Conservation (phyloP, 2,329 filamentous ascomycete species). For the Sclerotinia nivalis region DNA sequence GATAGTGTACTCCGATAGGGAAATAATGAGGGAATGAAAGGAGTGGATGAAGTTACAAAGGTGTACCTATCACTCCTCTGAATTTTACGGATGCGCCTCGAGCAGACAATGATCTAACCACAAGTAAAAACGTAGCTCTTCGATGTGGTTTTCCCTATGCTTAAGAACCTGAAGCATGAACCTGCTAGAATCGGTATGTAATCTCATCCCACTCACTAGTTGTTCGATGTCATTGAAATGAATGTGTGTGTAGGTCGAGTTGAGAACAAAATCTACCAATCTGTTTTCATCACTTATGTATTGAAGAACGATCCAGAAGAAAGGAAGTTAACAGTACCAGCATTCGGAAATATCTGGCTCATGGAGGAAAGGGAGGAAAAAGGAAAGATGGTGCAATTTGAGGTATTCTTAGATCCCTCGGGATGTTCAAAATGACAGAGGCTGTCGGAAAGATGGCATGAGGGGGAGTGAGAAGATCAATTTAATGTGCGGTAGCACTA, state of each 20-base stretch:
- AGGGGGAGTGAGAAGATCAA: neutral
- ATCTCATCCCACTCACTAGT: neutral
- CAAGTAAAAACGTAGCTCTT: neutral
- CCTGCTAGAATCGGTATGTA: neutral
- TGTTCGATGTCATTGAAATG: neutral
- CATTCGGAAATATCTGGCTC: constrained; percentile 23
- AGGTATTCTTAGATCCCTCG: constrained; percentile 1
- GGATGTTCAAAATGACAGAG: neutral
- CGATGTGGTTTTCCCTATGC: neutral
- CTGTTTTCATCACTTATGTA: constrained; percentile 27
- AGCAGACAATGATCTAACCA: neutral
- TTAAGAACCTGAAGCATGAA: neutral
- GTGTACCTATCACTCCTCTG: neutral
- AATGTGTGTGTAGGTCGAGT: constrained; percentile 12
- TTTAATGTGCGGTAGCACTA: neutral
- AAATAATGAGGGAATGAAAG: neutral
- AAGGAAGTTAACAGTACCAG: constrained; percentile 26
- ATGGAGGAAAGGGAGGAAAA: constrained; percentile 19
- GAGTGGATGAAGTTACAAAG: neutral
- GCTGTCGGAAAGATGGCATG: neutral
- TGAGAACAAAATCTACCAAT: constrained; percentile 24
- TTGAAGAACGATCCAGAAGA: constrained; percentile 28
- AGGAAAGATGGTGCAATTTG: constrained; percentile 7
- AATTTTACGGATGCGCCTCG: neutral
- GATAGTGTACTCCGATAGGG: neutral